phyloP scores from a whole-genome alignment of 257 asterid species.

The Sherardia arvensis region DNA sequence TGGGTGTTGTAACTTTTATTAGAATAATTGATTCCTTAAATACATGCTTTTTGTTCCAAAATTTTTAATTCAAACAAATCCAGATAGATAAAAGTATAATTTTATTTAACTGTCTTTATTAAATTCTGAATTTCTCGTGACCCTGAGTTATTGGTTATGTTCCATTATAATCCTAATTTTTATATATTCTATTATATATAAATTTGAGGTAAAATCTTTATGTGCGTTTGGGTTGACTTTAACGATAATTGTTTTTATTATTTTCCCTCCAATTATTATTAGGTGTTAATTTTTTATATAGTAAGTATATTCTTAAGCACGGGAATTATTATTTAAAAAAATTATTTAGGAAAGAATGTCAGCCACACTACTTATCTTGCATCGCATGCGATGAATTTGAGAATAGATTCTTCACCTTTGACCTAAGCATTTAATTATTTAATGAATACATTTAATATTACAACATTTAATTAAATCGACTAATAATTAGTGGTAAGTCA shows the following conservation, averaged over 20 bases:
- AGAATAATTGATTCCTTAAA: background rate
- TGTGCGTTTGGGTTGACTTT: no score
- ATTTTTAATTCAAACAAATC: background rate
- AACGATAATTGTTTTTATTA: background rate
- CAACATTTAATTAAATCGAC: background rate
- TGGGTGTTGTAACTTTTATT: background rate
- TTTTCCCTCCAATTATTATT: background rate
- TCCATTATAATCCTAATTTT: no score
- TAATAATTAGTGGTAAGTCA: background rate
- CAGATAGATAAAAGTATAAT: background rate
- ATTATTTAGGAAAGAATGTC: background rate
- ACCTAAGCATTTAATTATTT: background rate
- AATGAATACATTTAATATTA: background rate
- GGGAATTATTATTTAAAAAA: no score
- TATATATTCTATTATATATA: no score
- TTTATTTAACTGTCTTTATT: no score
- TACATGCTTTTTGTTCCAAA: background rate
- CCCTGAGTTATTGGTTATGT: no score
- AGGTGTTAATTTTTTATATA: no score
- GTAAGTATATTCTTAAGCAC: no score
- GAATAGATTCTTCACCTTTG: background rate
- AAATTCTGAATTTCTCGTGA: no score
- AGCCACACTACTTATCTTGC: background rate
- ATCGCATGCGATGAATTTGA: slow-evolving; percentile 10
- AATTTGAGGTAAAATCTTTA: no score